Conservation (phyloP, 768 basidiomycete species). For the Suillus bovinus region DNA sequence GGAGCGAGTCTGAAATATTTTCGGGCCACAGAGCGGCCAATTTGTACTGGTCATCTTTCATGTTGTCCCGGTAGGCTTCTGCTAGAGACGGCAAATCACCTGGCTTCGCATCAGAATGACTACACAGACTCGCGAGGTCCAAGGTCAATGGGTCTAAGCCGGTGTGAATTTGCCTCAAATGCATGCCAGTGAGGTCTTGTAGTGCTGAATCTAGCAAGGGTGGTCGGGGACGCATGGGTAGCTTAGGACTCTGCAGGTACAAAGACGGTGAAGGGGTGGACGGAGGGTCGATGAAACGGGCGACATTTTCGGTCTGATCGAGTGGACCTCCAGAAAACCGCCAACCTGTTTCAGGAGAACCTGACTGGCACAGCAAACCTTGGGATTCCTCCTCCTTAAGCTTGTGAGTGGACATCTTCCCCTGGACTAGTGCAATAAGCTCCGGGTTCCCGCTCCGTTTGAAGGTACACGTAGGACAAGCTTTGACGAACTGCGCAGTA, state of each 20-base stretch:
- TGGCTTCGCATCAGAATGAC: slow-evolving; percentile 1
- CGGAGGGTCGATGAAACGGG: background rate
- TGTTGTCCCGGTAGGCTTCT: slow-evolving; percentile 20
- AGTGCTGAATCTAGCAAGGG: background rate
- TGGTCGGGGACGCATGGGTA: background rate
- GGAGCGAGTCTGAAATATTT: slow-evolving; percentile 17
- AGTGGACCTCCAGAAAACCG: slow-evolving; percentile 28
- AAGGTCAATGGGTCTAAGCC: background rate
- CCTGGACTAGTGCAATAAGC: slow-evolving; percentile 16
- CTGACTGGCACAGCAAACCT: background rate
- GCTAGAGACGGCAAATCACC: slow-evolving; percentile 19
- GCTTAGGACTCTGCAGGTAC: background rate
- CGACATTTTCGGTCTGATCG: background rate
- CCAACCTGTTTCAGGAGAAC: slow-evolving; percentile 15
- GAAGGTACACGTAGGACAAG: slow-evolving; percentile 71
- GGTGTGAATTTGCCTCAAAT: background rate
- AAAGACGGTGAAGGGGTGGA: background rate
- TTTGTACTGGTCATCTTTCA: slow-evolving; percentile 15
- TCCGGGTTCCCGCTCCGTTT: slow-evolving; percentile 40
- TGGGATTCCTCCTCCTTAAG: background rate
- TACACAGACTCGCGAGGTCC: background rate
- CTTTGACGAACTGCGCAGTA: slow-evolving; percentile 73
- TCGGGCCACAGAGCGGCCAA: slow-evolving; percentile 11
- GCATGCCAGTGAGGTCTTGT: background rate
- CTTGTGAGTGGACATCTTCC: background rate